Percentiles rank a stretch among this genome's conserved stretches.
phyloP scores from a whole-genome alignment of 169 alveolate genomes.

The Plasmodium billcollinsi region DNA sequence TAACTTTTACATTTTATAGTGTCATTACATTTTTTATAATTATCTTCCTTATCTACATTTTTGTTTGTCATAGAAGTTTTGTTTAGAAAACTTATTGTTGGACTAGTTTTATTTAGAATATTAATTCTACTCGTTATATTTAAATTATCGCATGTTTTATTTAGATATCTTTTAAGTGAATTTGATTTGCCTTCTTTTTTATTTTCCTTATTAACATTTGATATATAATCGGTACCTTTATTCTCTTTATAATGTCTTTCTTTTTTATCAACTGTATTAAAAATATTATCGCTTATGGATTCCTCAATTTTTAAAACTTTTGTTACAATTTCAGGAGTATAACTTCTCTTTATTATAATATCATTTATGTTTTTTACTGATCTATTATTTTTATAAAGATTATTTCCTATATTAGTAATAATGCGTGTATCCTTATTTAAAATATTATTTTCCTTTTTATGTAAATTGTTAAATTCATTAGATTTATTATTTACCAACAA shows the following conservation, averaged over 20 bases:
- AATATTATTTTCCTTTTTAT: neutral
- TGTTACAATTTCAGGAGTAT: neutral
- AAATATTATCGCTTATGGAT: neutral
- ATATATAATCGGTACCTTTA: neutral
- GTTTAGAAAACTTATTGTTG: constrained; percentile 17
- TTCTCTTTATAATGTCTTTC: neutral
- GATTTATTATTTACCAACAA: too few relatives aligned
- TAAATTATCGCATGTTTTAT: constrained; percentile 14
- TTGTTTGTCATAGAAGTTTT: constrained; percentile 3
- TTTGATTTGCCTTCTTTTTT: neutral
- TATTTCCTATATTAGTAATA: neutral
- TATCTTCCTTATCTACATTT: neutral
- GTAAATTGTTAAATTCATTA: too few relatives aligned
- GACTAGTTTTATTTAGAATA: constrained; percentile 3
- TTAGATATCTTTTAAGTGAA: neutral
- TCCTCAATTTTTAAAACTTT: neutral
- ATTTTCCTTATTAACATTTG: neutral
- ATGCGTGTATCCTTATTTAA: neutral
- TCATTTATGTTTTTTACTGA: neutral
- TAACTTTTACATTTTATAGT: constrained; percentile 7
- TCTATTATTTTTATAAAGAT: neutral
- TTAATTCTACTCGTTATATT: constrained; percentile 3
- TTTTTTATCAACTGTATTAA: constrained; percentile 4
- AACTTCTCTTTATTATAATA: neutral
- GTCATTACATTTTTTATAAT: neutral